Base-by-base conservation (phyloP, 306 rosid species). In the Dalbergia oliveri region DNA sequence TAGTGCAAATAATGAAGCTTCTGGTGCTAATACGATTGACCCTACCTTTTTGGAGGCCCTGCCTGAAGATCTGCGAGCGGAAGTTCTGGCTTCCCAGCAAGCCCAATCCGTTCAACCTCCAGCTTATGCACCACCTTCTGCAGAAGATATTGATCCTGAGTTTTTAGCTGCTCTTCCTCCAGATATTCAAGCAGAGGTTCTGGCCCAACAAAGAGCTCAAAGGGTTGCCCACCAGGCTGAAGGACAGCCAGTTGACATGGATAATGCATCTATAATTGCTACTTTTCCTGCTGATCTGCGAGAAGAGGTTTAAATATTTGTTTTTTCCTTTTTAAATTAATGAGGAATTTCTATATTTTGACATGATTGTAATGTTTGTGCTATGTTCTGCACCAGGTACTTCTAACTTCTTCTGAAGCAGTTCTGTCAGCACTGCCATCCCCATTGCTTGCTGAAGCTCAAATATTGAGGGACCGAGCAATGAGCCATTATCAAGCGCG, bases 141-240 rank as follows among this genome's bases (percentile, higher is more conserved):
- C 86, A 0, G 97, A 93, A 13, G 98, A 96, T 86, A 96, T 96
- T 88, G 99, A 96, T 81, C 99, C 99, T 0, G 99, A 96, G 81
- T 96, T 96, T 74, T 87, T 96, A 87, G 99, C 99, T 61, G 99
- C 99, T 75, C 99, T 96, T 90, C 99, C 99, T 75, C 99, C 92
- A 50, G 98, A 91, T 79, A 93, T 96, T 73, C 99, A 93, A 82
- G 97, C 93, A 68, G 99, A 96, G 87, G 98, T 96, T 78, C 88
- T 96, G 91, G 97, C 93, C 78, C 99, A 96, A 82, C 99, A 96
- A 83, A 89, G 97, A 81, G 97, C 97, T 64, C 99, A 96, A 80
- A 90, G 98, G 87, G 91, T 89, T 81, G 89, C 91, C 61, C 99
- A 88, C 44, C 97, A 87, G 88, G 97, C 97, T 66, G 99, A 96